phyloP scores from a whole-genome alignment of 306 rosid species.

The Begonia loranthoides region DNA sequence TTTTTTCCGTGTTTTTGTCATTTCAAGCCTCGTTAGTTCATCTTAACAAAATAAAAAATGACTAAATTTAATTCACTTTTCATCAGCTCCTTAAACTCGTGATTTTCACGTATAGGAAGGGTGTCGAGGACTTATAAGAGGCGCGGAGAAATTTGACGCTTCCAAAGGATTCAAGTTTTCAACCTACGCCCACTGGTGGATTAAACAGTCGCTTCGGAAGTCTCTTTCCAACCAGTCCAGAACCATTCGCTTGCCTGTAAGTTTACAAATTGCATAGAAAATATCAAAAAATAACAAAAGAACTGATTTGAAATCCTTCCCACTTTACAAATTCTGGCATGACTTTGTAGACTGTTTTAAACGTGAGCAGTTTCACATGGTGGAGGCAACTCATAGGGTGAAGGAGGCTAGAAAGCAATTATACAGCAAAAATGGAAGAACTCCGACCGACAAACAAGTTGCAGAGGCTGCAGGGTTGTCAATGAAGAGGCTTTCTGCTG shows the following conservation, averaged over 20 bases:
- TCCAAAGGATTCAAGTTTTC: conserved; percentile 97
- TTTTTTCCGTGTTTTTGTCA: too few relatives aligned
- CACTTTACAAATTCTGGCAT: too few relatives aligned
- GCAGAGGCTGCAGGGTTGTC: conserved; percentile 85
- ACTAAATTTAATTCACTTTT: too few relatives aligned
- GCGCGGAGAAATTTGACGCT: conserved; percentile 87
- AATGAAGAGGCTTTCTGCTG: conserved; percentile 83
- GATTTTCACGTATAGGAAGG: conserved; percentile 54
- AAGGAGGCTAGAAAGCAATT: conserved; percentile 78
- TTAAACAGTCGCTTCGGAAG: conserved; percentile 82
- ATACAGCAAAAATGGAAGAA: conserved; percentile 62
- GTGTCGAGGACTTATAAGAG: conserved; percentile 88
- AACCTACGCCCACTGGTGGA: conserved; percentile 99
- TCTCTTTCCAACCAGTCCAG: conserved; percentile 82
- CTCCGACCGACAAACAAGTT: conserved; percentile 63
- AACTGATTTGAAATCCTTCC: too few relatives aligned
- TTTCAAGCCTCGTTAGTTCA: too few relatives aligned
- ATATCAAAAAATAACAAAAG: too few relatives aligned
- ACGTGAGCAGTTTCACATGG: conserved; percentile 64
- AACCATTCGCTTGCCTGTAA: conserved; percentile 88
- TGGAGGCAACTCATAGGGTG: conserved; percentile 83
- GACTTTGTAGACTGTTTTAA: too few relatives aligned
- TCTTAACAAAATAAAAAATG: too few relatives aligned
- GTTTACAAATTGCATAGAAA: conserved; percentile 7
- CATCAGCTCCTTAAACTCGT: not conserved